Conservation (phyloP, 129 eudicot species). For the Logfia minima region DNA sequence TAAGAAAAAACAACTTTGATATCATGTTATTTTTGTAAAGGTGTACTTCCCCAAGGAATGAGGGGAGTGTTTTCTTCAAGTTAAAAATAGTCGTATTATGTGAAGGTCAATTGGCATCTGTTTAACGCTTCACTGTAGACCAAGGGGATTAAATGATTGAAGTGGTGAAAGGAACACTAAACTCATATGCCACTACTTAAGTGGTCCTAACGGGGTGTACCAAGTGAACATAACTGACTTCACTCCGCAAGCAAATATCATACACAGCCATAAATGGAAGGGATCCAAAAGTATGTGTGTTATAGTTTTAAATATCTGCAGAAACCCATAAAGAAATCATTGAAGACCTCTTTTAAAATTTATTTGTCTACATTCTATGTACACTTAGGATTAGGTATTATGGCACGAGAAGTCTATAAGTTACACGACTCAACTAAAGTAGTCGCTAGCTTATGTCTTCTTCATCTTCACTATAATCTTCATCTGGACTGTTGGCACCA, state of each 20-base stretch:
- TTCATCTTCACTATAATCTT: conserved; percentile 40
- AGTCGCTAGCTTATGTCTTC: conserved; percentile 26
- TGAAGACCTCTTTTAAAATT: neutral
- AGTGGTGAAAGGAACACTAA: neutral
- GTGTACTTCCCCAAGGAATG: neutral
- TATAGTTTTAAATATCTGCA: conserved; percentile 17
- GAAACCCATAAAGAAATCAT: neutral
- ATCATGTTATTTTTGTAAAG: no score
- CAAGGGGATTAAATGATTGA: neutral
- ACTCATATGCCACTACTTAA: neutral
- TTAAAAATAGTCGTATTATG: neutral
- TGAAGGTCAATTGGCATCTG: neutral
- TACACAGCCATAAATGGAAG: neutral
- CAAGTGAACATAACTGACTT: neutral
- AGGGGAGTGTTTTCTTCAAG: neutral
- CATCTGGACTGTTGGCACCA: conserved; percentile 40
- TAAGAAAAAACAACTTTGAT: no score
- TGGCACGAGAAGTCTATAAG: conserved; percentile 15
- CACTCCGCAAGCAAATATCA: neutral
- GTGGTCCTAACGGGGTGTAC: neutral
- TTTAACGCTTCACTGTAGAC: neutral
- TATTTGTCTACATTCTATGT: conserved; percentile 37
- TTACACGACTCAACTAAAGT: conserved; percentile 5
- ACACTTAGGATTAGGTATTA: conserved; percentile 22
- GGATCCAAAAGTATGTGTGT: neutral